Conservation (phyloP, 2,329 filamentous ascomycete species). For the Colletotrichum simmondsii region DNA sequence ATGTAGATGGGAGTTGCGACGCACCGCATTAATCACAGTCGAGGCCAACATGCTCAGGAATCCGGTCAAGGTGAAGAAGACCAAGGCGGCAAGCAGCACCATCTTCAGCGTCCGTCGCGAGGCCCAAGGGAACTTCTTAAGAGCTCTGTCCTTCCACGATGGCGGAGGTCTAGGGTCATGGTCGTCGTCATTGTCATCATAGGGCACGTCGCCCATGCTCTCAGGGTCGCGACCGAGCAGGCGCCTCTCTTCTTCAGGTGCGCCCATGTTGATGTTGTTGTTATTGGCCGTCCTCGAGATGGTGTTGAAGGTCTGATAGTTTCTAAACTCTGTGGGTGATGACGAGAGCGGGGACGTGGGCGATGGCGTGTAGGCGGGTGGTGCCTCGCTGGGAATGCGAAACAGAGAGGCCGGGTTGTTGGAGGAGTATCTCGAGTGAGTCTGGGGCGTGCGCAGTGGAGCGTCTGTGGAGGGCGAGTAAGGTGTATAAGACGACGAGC, state of each 20-base stretch:
- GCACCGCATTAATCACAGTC: constrained; percentile 43
- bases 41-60: constrained; percentile 40
- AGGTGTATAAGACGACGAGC: constrained; percentile 34
- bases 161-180: constrained; percentile 18
- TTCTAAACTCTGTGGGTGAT: constrained; percentile 44
- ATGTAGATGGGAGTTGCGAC: constrained; percentile 17
- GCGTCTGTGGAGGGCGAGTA: constrained; percentile 22
- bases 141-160: constrained; percentile 41
- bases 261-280: constrained; percentile 48
- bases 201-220: constrained; percentile 54
- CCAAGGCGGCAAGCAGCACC: constrained; percentile 43
- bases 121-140: constrained; percentile 19
- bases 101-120: constrained; percentile 43
- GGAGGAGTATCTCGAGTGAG: constrained; percentile 31
- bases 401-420: constrained; percentile 17
- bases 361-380: constrained; percentile 62
- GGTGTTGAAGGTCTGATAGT: constrained; percentile 57
- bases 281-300: constrained; percentile 13
- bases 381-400: constrained; percentile 50
- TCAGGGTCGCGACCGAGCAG: constrained; percentile 56
- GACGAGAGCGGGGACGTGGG: constrained; percentile 40
- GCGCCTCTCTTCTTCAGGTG: constrained; percentile 52
- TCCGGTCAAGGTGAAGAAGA: constrained; percentile 46
- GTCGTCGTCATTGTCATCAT: constrained; percentile 30
- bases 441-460: constrained; percentile 30